phyloP scores from a whole-genome alignment of 139 green algal species.

The Nannochloris sp. region DNA sequence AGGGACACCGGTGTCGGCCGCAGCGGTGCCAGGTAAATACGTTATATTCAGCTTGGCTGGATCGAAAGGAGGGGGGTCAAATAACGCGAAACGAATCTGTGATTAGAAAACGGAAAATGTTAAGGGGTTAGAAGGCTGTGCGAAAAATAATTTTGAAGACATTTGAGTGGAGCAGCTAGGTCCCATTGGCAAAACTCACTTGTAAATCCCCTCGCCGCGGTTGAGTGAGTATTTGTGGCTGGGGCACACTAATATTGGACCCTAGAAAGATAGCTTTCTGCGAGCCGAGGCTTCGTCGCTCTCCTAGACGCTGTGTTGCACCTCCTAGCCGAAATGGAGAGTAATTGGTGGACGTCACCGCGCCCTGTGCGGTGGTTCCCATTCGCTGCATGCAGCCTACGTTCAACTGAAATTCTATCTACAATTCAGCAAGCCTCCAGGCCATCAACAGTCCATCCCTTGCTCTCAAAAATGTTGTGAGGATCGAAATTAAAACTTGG shows the following conservation, averaged over 20 bases:
- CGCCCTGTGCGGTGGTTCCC: background rate
- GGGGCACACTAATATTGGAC: too few species aligned
- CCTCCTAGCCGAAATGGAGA: too few species aligned
- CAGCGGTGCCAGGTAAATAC: conserved; percentile 28
- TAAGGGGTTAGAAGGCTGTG: conserved; percentile 48
- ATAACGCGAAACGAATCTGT: conserved; percentile 31
- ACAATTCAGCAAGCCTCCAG: background rate
- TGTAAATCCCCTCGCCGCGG: background rate
- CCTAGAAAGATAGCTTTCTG: background rate
- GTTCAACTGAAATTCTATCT: background rate
- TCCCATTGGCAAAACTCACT: background rate
- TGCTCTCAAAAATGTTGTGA: background rate
- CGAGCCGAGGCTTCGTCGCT: background rate
- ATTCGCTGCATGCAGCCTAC: background rate
- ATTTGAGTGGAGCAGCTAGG: background rate
- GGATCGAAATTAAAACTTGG: background rate
- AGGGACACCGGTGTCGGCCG: background rate
- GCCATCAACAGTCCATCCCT: background rate
- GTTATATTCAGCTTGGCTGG: conserved; percentile 54
- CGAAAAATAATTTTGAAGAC: conserved; percentile 42
- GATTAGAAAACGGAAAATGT: conserved; percentile 53
- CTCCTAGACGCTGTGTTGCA: background rate
- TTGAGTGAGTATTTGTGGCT: background rate
- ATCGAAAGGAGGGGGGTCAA: conserved; percentile 59
- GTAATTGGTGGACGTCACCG: background rate